Conservation (phyloP, 2,329 filamentous ascomycete species). For the Ophiostoma australiae region DNA sequence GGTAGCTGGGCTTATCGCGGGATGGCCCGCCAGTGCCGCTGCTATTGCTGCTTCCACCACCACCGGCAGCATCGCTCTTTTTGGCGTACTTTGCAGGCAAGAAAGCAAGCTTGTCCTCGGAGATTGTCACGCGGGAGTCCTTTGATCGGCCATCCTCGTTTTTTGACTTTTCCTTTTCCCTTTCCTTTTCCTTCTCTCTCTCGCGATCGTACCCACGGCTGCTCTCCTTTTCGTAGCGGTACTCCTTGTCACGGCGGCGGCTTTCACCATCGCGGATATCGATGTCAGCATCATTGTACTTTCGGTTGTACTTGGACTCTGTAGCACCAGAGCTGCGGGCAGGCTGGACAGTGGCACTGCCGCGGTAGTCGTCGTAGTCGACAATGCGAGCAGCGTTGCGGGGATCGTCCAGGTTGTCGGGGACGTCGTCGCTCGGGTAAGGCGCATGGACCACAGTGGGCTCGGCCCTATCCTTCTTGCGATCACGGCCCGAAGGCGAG, state of each 20-base stretch:
- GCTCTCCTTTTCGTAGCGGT: conserved; percentile 30
- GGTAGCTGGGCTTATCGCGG: conserved; percentile 28
- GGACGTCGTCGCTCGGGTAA: conserved; percentile 39
- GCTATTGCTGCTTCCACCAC: conserved; percentile 7
- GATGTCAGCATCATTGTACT: conserved; percentile 34
- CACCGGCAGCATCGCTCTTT: conserved; percentile 26
- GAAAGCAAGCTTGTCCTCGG: conserved; percentile 41
- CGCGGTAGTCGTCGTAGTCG: conserved; percentile 32
- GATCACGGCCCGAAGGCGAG: conserved; percentile 25
- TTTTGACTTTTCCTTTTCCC: conserved; percentile 27
- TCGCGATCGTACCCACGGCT: conserved; percentile 33
- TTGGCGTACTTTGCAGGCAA: conserved; percentile 47
- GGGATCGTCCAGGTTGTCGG: conserved; percentile 32
- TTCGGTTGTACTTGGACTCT: conserved; percentile 36
- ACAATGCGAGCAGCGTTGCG: conserved; percentile 31
- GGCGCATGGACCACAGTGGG: conserved; percentile 40
- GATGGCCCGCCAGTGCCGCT: background rate
- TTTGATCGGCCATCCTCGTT: conserved; percentile 30
- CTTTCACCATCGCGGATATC: conserved; percentile 31
- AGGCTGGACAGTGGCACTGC: conserved; percentile 29
- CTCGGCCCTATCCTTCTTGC: conserved; percentile 25
- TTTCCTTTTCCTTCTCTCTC: conserved; percentile 27
- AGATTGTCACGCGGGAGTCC: conserved; percentile 32
- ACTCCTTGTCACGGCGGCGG: conserved; percentile 31
- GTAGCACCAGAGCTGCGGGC: conserved; percentile 23